Percentiles rank a stretch among this genome's conserved stretches.
phyloP scores from a whole-genome alignment of 306 rosid species.

The Malus sieversii region DNA sequence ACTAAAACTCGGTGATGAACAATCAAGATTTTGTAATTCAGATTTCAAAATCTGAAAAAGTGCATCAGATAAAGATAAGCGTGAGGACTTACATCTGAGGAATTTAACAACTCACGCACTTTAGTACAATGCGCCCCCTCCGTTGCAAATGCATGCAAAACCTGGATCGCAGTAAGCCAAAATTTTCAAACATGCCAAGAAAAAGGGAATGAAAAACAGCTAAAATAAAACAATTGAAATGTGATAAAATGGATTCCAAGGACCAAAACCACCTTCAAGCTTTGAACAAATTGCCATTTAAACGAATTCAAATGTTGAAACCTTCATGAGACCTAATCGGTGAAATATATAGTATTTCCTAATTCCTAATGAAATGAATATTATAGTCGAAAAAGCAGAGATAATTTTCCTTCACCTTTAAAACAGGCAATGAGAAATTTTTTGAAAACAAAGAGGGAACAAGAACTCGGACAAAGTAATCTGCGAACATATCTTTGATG shows the following conservation, averaged over 20 bases:
- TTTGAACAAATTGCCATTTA: background rate
- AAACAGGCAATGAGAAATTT: background rate
- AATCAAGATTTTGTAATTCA: background rate
- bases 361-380: background rate
- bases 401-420: background rate
- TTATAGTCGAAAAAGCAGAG: background rate
- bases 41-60: background rate
- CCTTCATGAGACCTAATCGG: background rate
- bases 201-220: background rate
- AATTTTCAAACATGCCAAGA: background rate
- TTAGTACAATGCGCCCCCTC: constrained; percentile 97
- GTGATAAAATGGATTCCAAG: background rate
- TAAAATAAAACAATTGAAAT: background rate
- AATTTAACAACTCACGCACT: constrained; percentile 84
- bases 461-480: background rate
- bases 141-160: constrained; percentile 96
- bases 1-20: background rate
- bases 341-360: background rate
- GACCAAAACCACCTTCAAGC: background rate
- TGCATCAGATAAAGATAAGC: background rate
- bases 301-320: background rate
- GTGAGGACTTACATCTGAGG: constrained; percentile 68
- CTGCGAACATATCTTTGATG: constrained; percentile 4
- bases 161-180: constrained; percentile 45
- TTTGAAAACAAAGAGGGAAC: background rate